Evolutionary conservation across 2,329 filamentous ascomycete species (phyloP), one percentile per base, ranked within the genome.

Genomic region (Penicillium palitans): DNA sequence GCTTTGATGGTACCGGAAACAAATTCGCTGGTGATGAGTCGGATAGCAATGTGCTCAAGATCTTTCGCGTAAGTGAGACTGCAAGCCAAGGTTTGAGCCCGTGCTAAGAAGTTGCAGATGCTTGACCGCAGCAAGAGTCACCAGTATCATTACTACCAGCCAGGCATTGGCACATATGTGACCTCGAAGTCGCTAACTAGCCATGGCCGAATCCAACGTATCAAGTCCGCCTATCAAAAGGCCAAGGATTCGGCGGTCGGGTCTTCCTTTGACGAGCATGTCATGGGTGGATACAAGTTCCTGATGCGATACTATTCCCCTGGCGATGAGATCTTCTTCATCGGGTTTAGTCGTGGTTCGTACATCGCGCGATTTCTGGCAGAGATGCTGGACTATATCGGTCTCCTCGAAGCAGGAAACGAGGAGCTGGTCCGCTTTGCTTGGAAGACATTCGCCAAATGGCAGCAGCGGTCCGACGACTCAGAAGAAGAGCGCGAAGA

Each of bases 371-470:
- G 88, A 3, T 91, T 91, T 67, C 76, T 91, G 0, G 90, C 90
- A 0, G 90, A 95, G 69, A 93, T 93, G 90, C 81, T 95, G 7
- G 90, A 95, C 68, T 87, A 90, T 65, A 87, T 95, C 55, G 91
- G 91, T 1, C 80, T 96, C 0, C 80, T 96, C 15, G 88, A 87
- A 13, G 87, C 90, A 52, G 90, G 91, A 12, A 96, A 96, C 66
- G 90, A 96, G 69, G 91, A 95, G 65, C 88, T 95, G 86, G 86
- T 91, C 52, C 81, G 83, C 4, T 96, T 96, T 70, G 90, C 90
- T 0, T 95, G 90, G 90, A 92, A 78, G 63, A 76, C 74, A 6
- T 78, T 78, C 47, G 70, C 74, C 41, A 76, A 76, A 47, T 78
- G 76, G 76, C 73, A 77, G 61, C 72, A 74, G 59, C 70, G 75